A percentile compares a stretch with the other conserved stretches of the same genome.
These are phyloP conservation scores for Schizochytrium sp. DNA, from an alignment of 108 stramenopile species.

Conservation along the genomic window DNA sequence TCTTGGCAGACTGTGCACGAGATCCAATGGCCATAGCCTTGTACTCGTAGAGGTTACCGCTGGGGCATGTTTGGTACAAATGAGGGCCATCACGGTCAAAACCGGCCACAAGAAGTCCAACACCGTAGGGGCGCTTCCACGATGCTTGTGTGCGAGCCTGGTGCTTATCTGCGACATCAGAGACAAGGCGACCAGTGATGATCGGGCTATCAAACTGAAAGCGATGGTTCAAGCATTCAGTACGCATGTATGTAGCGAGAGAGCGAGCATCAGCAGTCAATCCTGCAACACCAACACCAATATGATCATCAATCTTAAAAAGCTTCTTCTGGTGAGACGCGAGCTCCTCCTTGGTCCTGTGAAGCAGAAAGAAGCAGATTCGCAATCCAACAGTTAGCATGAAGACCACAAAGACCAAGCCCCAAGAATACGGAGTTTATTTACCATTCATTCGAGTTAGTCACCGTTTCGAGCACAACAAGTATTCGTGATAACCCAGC, in stretches of 20 bases:
- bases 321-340: constrained; percentile 95
- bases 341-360: constrained; percentile 88
- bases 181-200: constrained; percentile 88
- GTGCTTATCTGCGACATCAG: constrained; percentile 96
- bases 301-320: constrained; percentile 96
- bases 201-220: constrained; percentile 94
- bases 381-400: neutral
- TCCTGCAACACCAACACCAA: constrained; percentile 95
- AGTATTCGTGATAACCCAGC: too few species aligned
- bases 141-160: constrained; percentile 98
- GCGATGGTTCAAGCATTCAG: constrained; percentile 96
- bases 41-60: constrained; percentile 96
- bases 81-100: constrained; percentile 85
- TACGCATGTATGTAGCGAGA: constrained; percentile 82
- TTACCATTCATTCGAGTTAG: too few species aligned
- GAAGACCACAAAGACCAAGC: neutral
- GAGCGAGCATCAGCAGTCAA: constrained; percentile 96
- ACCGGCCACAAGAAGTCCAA: constrained; percentile 91
- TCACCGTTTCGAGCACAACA: too few species aligned
- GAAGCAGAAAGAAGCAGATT: neutral
- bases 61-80: constrained; percentile 95
- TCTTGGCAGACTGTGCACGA: constrained; percentile 90
- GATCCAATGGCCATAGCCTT: constrained; percentile 95
- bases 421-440: too few species aligned
- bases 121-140: constrained; percentile 96